These are phyloP conservation scores for Rhytidiadelphus loreus DNA, from an alignment of 225 moss, liverwort and hornwort genomes.

Conservation along the genomic window DNA sequence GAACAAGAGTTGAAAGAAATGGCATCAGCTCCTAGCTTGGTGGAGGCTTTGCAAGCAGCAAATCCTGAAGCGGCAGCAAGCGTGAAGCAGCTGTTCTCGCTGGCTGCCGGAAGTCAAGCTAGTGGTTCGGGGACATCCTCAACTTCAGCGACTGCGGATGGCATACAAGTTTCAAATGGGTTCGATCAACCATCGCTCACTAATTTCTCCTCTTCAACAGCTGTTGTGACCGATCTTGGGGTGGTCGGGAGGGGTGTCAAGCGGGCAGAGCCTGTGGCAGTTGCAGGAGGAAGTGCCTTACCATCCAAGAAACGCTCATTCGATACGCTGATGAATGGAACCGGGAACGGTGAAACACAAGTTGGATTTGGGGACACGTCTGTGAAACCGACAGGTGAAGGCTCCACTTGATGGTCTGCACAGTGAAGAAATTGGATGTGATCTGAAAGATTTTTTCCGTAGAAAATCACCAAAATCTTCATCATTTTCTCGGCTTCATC, in stretches of 20 bases:
- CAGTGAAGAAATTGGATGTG: neutral
- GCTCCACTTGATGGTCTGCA: constrained; percentile 1
- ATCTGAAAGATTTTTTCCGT: neutral
- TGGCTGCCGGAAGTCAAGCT: constrained; percentile 25
- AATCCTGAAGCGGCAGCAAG: constrained; percentile 74
- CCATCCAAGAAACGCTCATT: constrained; percentile 62
- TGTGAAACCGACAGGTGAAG: constrained; percentile 8
- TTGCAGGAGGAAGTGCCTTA: constrained; percentile 25
- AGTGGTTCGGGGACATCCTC: constrained; percentile 29
- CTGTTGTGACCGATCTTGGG: constrained; percentile 72
- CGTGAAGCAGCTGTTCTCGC: constrained; percentile 53
- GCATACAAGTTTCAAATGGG: constrained; percentile 11
- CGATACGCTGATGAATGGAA: constrained; percentile 52
- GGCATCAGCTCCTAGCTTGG: constrained; percentile 68
- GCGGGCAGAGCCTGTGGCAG: constrained; percentile 59
- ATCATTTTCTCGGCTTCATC: neutral
- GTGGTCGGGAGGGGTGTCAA: constrained; percentile 90
- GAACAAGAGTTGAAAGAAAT: constrained; percentile 85
- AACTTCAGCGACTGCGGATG: constrained; percentile 21
- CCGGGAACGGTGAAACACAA: constrained; percentile 59
- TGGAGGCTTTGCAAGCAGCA: constrained; percentile 72
- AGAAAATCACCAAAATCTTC: neutral
- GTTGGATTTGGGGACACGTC: constrained; percentile 50
- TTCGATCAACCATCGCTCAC: constrained; percentile 36
- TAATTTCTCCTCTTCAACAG: constrained; percentile 37